These are phyloP conservation scores for Boletus rubroflammeus DNA, from an alignment of 768 basidiomycete species.

Conservation along the genomic window DNA sequence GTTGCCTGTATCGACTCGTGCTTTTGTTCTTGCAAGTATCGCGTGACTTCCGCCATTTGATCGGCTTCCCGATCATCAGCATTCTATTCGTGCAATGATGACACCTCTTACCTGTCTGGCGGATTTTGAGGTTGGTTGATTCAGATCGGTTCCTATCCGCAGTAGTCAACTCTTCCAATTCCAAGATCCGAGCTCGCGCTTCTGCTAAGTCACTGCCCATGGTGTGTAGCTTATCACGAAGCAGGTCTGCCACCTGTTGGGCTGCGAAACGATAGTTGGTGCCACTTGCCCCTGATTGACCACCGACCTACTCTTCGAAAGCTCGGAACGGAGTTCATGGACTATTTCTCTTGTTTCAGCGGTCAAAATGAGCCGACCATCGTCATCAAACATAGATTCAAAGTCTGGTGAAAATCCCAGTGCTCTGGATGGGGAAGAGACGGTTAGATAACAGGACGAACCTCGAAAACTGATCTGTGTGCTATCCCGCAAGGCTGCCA, in stretches of 20 bases:
- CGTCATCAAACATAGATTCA: constrained; percentile 27
- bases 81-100: background rate
- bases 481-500: constrained; percentile 22
- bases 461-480: constrained; percentile 25
- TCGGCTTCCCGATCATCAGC: constrained; percentile 20
- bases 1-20: constrained; percentile 25
- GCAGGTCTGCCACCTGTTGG: constrained; percentile 47
- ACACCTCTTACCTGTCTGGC: constrained; percentile 22
- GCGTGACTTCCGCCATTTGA: constrained; percentile 22
- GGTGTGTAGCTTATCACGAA: constrained; percentile 43
- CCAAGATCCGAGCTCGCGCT: constrained; percentile 35
- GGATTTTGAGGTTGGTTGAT: constrained; percentile 19
- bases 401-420: constrained; percentile 20
- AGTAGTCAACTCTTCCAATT: constrained; percentile 32
- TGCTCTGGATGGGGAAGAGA: background rate
- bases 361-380: constrained; percentile 25
- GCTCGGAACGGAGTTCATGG: constrained; percentile 35
- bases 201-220: constrained; percentile 43
- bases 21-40: constrained; percentile 27
- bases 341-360: constrained; percentile 28
- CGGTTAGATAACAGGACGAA: constrained; percentile 8
- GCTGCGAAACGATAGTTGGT: constrained; percentile 29
- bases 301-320: constrained; percentile 30
- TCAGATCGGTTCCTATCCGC: constrained; percentile 24
- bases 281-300: background rate